phyloP scores from a whole-genome alignment of 345 rosid species.

The Sonneratia alba region DNA sequence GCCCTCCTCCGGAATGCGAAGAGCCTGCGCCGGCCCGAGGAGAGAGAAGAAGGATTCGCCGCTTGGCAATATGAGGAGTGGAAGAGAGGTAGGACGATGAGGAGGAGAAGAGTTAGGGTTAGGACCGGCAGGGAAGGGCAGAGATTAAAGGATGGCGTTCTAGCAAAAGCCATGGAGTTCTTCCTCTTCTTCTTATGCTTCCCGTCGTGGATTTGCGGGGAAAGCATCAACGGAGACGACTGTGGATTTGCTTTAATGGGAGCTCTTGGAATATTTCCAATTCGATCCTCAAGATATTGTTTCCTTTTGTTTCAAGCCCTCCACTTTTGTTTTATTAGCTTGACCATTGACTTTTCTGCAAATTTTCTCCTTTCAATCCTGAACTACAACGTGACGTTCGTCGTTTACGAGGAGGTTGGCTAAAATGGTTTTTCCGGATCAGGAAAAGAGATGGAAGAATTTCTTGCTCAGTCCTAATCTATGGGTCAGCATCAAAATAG shows the following conservation, averaged over 20 bases:
- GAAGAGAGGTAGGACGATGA: conserved; percentile 11
- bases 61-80: conserved; percentile 16
- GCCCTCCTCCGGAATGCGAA: conserved; percentile 25
- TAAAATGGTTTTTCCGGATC: no score
- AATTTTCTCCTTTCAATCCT: background rate
- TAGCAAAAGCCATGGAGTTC: background rate
- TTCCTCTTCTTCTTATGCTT: background rate
- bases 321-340: no score
- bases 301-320: background rate
- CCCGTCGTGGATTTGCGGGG: no score
- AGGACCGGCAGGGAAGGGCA: no score
- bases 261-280: background rate
- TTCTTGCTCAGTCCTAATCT: no score
- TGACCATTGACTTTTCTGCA: background rate
- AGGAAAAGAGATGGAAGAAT: no score
- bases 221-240: background rate
- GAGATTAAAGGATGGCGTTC: no score
- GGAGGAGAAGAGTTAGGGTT: conserved; percentile 4
- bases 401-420: no score
- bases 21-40: conserved; percentile 20
- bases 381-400: no score
- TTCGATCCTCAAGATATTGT: background rate
- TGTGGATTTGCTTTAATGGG: background rate
- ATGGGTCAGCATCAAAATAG: no score
- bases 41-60: conserved; percentile 8